These are phyloP conservation scores for Mucor lusitanicus DNA, from an alignment of 371 early-diverging fungal species.

Conservation along the genomic window DNA sequence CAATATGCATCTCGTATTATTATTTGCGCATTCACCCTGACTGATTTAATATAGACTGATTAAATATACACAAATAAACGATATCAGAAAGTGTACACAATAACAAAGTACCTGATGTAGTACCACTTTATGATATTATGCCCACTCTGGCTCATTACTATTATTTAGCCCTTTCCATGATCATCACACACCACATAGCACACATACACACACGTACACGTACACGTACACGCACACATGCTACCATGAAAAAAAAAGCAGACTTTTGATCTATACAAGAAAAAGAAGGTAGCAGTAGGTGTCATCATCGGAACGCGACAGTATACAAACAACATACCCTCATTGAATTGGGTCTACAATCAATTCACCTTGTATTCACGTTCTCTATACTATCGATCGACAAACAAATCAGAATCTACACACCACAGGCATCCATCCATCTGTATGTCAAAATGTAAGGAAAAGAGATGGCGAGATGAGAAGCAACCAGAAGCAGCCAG, in stretches of 20 bases:
- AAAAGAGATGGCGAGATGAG: background rate
- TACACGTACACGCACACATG: no score
- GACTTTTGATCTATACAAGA: no score
- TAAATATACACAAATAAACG: background rate
- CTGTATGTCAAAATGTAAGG: background rate
- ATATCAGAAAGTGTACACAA: slow-evolving; percentile 1
- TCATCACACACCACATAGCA: no score
- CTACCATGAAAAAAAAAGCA: no score
- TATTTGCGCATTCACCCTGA: background rate
- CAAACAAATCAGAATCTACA: background rate
- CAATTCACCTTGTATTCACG: background rate
- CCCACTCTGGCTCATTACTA: no score
- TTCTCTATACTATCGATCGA: background rate
- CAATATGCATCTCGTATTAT: background rate
- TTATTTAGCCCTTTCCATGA: no score
- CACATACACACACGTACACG: no score
- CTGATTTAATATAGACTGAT: no score
- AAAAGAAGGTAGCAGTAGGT: no score
- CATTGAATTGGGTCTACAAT: background rate
- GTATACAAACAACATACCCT: background rate
- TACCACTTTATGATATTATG: background rate
- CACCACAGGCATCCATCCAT: no score
- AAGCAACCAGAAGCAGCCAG: background rate
- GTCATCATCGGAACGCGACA: no score
- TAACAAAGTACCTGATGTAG: slow-evolving; percentile 1